Percentiles rank a stretch among this genome's conserved stretches.
These are phyloP conservation scores for Penicillium brevicompactum DNA, from an alignment of 2,329 filamentous ascomycete genomes.

Conservation along the genomic window DNA sequence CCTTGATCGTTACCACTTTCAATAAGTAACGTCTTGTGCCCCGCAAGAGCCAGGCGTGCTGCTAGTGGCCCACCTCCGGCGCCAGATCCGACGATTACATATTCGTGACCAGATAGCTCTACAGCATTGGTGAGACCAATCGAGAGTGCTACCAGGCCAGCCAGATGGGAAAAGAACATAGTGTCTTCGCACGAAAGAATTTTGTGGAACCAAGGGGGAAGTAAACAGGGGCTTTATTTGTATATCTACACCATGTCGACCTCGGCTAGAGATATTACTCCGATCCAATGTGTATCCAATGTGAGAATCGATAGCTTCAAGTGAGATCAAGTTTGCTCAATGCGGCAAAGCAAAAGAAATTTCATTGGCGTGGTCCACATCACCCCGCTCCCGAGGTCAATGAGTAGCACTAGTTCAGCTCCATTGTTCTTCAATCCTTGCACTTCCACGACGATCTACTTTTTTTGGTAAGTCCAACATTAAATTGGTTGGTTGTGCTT, in stretches of 20 bases:
- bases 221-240: not conserved
- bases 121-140: constrained; percentile 8
- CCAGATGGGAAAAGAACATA: not conserved
- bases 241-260: not conserved
- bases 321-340: not conserved
- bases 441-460: not conserved
- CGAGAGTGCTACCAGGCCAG: not conserved
- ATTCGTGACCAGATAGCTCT: constrained; percentile 31
- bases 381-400: too few relatives aligned
- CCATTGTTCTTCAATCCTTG: too few relatives aligned
- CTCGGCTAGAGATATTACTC: not conserved
- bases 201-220: not conserved
- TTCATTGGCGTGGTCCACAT: not conserved
- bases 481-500: not conserved
- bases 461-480: not conserved
- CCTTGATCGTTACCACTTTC: constrained; percentile 37
- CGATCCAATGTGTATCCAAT: not conserved
- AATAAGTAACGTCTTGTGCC: constrained; percentile 36
- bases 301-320: not conserved
- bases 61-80: constrained; percentile 38
- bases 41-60: constrained; percentile 32
- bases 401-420: too few relatives aligned
- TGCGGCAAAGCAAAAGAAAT: not conserved
- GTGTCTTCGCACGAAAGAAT: not conserved
- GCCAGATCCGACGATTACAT: constrained; percentile 39